phyloP scores from a whole-genome alignment of 2,329 filamentous ascomycete genomes.

The Paraphaeosphaeria minitans region DNA sequence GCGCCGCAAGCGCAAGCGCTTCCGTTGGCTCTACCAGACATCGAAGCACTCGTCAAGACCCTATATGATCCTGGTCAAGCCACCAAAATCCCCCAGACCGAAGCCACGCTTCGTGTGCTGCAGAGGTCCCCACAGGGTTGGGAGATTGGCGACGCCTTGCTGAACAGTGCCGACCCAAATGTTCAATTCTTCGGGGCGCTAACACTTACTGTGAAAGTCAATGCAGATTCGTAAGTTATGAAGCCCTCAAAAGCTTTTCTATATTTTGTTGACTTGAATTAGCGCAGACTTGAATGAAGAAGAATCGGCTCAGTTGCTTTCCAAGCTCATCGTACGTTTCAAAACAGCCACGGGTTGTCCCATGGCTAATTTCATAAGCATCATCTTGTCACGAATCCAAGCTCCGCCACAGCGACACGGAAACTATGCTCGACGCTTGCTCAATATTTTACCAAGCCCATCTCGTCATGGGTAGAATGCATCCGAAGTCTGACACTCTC shows the following conservation, averaged over 20 bases:
- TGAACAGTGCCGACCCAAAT: slow-evolving; percentile 71
- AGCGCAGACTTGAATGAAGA: slow-evolving; percentile 40
- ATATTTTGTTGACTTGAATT: not conserved
- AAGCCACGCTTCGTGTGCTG: slow-evolving; percentile 76
- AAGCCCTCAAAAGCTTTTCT: not conserved
- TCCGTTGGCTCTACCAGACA: slow-evolving; percentile 40
- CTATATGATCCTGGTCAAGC: slow-evolving; percentile 56
- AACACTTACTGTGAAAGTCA: slow-evolving; percentile 92
- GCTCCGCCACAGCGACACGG: slow-evolving; percentile 66
- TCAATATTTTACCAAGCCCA: slow-evolving; percentile 75
- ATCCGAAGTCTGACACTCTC: slow-evolving; percentile 68
- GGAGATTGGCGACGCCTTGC: slow-evolving; percentile 78
- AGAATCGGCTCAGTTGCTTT: slow-evolving; percentile 42
- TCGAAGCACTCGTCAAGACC: slow-evolving; percentile 55
- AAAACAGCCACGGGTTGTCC: not conserved
- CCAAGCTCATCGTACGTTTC: slow-evolving; percentile 42
- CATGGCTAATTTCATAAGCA: slow-evolving; percentile 27
- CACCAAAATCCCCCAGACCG: slow-evolving; percentile 59
- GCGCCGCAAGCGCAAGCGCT: slow-evolving; percentile 21
- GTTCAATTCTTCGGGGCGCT: slow-evolving; percentile 91
- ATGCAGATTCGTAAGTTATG: slow-evolving; percentile 77
- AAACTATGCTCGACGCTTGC: slow-evolving; percentile 80
- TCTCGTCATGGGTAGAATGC: slow-evolving; percentile 68
- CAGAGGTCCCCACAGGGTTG: slow-evolving; percentile 84
- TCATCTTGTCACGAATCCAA: slow-evolving; percentile 37